phyloP scores from a whole-genome alignment of 352 stramenopile genomes.

The Pythium aquatile region DNA sequence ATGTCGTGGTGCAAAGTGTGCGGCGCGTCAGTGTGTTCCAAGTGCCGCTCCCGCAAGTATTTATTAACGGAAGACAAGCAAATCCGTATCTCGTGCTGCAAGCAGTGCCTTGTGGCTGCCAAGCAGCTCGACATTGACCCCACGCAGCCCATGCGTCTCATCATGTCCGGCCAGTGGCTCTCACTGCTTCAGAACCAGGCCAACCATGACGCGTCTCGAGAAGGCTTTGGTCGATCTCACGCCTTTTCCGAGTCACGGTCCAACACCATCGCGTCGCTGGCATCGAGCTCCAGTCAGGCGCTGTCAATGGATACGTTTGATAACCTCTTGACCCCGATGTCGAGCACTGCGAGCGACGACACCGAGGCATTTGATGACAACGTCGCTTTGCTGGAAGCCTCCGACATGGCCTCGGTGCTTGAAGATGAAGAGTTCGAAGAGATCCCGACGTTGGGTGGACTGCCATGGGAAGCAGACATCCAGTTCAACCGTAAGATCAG shows the following conservation, averaged over 20 bases:
- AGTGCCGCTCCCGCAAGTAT: slow-evolving; percentile 22
- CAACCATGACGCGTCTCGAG: neutral
- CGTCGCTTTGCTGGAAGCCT: slow-evolving; percentile 18
- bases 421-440: slow-evolving; percentile 25
- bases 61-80: slow-evolving; percentile 25
- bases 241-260: slow-evolving; percentile 7
- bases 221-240: slow-evolving; percentile 1
- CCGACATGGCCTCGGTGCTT: slow-evolving; percentile 19
- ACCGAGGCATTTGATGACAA: slow-evolving; percentile 8
- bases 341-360: neutral
- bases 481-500: slow-evolving; percentile 24
- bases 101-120: slow-evolving; percentile 28
- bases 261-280: slow-evolving; percentile 4
- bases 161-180: slow-evolving; percentile 21
- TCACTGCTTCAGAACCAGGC: neutral
- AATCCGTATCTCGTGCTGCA: slow-evolving; percentile 29
- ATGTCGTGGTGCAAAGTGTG: slow-evolving; percentile 34
- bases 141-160: slow-evolving; percentile 15
- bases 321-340: slow-evolving; percentile 21
- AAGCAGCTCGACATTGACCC: slow-evolving; percentile 16
- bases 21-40: slow-evolving; percentile 25
- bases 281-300: slow-evolving; percentile 5
- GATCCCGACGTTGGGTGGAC: slow-evolving; percentile 19
- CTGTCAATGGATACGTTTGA: slow-evolving; percentile 12
- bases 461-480: slow-evolving; percentile 3